Base-by-base conservation (phyloP, 2,329 filamentous ascomycete species). In the Coniochaeta prunicola region DNA sequence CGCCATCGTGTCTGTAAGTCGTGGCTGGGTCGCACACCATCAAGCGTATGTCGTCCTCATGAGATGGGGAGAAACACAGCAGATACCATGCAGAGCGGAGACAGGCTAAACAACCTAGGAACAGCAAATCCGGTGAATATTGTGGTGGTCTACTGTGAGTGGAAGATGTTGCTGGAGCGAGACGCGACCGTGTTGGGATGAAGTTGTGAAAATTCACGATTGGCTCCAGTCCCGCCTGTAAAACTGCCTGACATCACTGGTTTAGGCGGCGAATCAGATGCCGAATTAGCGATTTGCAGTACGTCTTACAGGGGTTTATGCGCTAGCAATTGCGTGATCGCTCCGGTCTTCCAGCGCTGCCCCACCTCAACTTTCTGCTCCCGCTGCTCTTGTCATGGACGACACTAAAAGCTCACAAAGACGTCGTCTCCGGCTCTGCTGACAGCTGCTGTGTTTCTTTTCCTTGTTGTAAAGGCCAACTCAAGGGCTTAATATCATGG, bases 1-100 rank as follows among this genome's bases (percentile, higher is more conserved):
- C 31, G 65, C 64, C 67, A 69, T 69, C 45, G 56, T 40, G 4
- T 2, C n/a, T 38, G 5, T 50, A 21, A 3, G 45, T 26, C 4
- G 12, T 12, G 26, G 6, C 6, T 50, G 13, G 24, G 15, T 30
- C 45, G n/a, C 24, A 50, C 7, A 45, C n/a, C n/a, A 24, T 24
- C 4, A 21, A 45, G 12, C 40, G 45, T 50, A 50, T 12, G 30
- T 2, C 45, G 21, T 21, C 24, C 45, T 45, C 45, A 10, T 8
- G 15, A 21, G 19, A 45, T 5, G 19, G 40, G 17, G 8, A 19
- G 8, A 19, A 19, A 19, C 38, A 21, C n/a, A 40, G 17, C 4
- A 4, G n/a, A 40, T 13, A n/a, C 17, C 38, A 40, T 40, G 17
- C 9, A 6, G 17, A 13, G 17, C n/a, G n/a, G n/a, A n/a, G n/a